Percentiles rank a stretch among this genome's conserved stretches.
Conservation (phyloP, 352 stramenopile species). For the Peronospora belbahrii region DNA sequence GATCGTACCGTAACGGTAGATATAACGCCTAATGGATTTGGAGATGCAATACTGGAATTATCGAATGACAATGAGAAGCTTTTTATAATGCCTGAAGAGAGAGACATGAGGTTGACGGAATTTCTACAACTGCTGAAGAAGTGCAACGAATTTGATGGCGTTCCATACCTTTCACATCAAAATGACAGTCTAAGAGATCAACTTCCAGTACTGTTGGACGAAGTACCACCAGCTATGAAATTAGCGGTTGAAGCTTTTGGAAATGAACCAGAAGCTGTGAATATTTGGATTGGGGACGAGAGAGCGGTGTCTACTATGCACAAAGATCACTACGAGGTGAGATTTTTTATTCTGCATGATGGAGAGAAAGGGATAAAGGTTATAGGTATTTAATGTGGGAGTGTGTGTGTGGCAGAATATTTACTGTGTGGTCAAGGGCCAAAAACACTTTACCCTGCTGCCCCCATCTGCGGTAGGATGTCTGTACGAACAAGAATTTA, state of each 20-base stretch:
- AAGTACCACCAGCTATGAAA: constrained; percentile 53
- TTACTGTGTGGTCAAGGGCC: constrained; percentile 93
- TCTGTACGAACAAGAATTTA: constrained; percentile 79
- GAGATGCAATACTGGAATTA: constrained; percentile 58
- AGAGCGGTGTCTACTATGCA: constrained; percentile 92
- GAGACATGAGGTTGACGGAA: constrained; percentile 51
- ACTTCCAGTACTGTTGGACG: constrained; percentile 52
- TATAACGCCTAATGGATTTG: constrained; percentile 67
- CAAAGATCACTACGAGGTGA: constrained; percentile 96
- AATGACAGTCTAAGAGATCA: constrained; percentile 74
- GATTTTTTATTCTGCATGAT: too few species aligned
- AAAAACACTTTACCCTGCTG: constrained; percentile 92
- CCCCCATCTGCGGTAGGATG: constrained; percentile 86
- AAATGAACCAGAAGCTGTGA: constrained; percentile 85
- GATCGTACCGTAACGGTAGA: constrained; percentile 54
- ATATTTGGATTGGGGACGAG: constrained; percentile 98
- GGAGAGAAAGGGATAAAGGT: too few species aligned
- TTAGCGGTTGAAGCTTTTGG: constrained; percentile 64
- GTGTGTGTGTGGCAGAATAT: constrained; percentile 81
- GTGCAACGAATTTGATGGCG: constrained; percentile 51
- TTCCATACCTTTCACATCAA: constrained; percentile 82
- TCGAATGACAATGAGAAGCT: constrained; percentile 18
- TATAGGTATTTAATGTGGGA: background rate
- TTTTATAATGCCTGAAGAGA: constrained; percentile 81
- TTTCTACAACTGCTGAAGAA: constrained; percentile 49